Percentiles rank a stretch among this genome's conserved stretches.
Conservation (phyloP, 1,139 yeast species). For the Candida dubliniensis region DNA sequence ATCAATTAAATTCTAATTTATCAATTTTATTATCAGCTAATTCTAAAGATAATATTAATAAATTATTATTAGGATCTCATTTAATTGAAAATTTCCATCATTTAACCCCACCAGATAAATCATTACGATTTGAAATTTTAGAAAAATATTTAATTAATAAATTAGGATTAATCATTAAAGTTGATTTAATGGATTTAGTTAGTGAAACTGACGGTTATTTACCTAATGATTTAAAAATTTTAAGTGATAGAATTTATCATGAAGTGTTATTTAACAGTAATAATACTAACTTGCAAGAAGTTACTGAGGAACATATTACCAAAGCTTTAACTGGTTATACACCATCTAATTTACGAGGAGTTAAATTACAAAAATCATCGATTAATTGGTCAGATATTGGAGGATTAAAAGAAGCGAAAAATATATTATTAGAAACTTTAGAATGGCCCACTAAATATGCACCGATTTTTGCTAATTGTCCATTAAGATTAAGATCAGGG, state of each 20-base stretch:
- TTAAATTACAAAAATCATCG: slow-evolving; percentile 75
- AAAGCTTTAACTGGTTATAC: slow-evolving; percentile 65
- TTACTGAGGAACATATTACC: slow-evolving; percentile 42
- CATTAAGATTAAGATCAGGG: slow-evolving; percentile 85
- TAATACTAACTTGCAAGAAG: no score
- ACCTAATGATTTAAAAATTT: slow-evolving; percentile 74
- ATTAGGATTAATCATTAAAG: slow-evolving; percentile 35
- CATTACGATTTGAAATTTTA: slow-evolving; percentile 54
- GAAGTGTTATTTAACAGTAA: slow-evolving; percentile 48
- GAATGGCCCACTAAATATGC: slow-evolving; percentile 98
- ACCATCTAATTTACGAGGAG: slow-evolving; percentile 85
- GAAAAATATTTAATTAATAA: slow-evolving; percentile 41
- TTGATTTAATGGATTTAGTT: slow-evolving; percentile 71
- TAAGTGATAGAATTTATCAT: slow-evolving; percentile 75
- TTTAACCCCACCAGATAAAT: slow-evolving; percentile 70
- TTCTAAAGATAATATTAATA: slow-evolving; percentile 67
- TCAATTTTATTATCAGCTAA: slow-evolving; percentile 58
- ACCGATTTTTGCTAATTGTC: slow-evolving; percentile 87
- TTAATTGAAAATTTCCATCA: slow-evolving; percentile 63
- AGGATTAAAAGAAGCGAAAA: slow-evolving; percentile 77
- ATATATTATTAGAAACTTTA: slow-evolving; percentile 74
- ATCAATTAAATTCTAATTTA: slow-evolving; percentile 45
- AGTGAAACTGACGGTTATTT: slow-evolving; percentile 86
- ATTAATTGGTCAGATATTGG: slow-evolving; percentile 89
- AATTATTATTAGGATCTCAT: slow-evolving; percentile 64